Evolutionary conservation across 2,329 filamentous ascomycete genomes (phyloP).

Genomic region (Neopestalotiopsis sp.): DNA sequence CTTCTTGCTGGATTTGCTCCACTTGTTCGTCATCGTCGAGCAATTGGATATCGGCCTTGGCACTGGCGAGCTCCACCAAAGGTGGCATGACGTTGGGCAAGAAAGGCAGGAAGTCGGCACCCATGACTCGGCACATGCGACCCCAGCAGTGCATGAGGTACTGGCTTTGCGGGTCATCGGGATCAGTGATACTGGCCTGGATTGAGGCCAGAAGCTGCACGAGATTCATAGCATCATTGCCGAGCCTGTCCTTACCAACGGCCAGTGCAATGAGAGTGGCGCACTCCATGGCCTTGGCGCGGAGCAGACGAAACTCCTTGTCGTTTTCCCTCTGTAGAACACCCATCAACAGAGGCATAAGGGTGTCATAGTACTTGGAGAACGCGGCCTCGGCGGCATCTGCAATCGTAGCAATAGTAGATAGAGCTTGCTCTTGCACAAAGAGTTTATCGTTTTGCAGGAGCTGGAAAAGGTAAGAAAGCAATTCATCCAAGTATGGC

Average conservation of each 20-base stretch:
- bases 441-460: slow-evolving; percentile 93
- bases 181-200: slow-evolving; percentile 83
- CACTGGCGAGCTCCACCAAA: slow-evolving; percentile 85
- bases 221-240: slow-evolving; percentile 82
- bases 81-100: slow-evolving; percentile 93
- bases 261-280: slow-evolving; percentile 94
- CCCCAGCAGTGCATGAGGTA: slow-evolving; percentile 99
- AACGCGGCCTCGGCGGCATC: slow-evolving; percentile 97
- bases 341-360: slow-evolving; percentile 94
- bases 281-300: slow-evolving; percentile 99
- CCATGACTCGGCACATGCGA: slow-evolving; percentile 95
- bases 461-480: slow-evolving; percentile 85
- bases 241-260: slow-evolving; percentile 92
- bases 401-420: slow-evolving; percentile 98
- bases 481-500: slow-evolving; percentile 87
- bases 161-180: slow-evolving; percentile 94
- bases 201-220: slow-evolving; percentile 89
- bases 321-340: slow-evolving; percentile 89
- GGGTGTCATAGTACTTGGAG: slow-evolving; percentile 89
- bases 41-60: slow-evolving; percentile 96
- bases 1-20: slow-evolving; percentile 89
- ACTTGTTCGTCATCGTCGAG: slow-evolving; percentile 95
- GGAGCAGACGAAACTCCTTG: slow-evolving; percentile 88
- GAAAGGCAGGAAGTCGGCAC: slow-evolving; percentile 89
- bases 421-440: slow-evolving; percentile 96